Base-by-base conservation (phyloP, 306 rosid species). In the Senna tora region DNA sequence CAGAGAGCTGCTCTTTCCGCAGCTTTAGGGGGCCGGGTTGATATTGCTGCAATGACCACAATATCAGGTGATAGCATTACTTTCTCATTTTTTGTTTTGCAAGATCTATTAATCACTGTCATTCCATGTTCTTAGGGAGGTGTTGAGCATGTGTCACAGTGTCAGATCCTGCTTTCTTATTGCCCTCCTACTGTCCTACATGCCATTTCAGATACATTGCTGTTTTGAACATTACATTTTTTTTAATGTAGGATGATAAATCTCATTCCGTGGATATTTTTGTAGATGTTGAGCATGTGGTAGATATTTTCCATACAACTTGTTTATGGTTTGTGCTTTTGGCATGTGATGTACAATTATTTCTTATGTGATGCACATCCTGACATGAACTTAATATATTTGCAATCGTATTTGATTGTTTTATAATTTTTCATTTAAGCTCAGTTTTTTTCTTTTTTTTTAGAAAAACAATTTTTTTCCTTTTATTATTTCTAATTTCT, bases 21-120 rank as follows among this genome's bases (percentile, higher is more conserved):
- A 58, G 97, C 99, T 87, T 77, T 94, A 77, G 97, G 99, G 60
- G 98, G 97, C 71, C 88, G 92, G 55, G 91, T 94, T 74, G 99
- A 94, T 76, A 85, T 89, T 81, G 78, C 95, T 33, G 82, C 95
- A 65, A 94, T 91, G 95, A 84, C 83, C 76, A 87, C 96, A 55
- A 94, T 94, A 74, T 94, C 99, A 91, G 99, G 99, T 91, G 71
- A 15, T 65, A 38, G 55, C 68, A 6, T 65, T 72, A 66, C 39
- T 32, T 77, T 68, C 60, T 47, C 25, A 52, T 83, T 67, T 25
- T 49, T 45, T 68, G n/a, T 22, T 20, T 45, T 78, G 52, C 30
- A 62, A 21, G 61, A 12, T 60, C 45, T 49, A 50, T 79, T 25
- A 49, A 52, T 53, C 9, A 4, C 65, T 5, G n/a, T 38, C 51